phyloP scores from a whole-genome alignment of 352 stramenopile species.

The Hyaloperonospora arabidopsidis region DNA sequence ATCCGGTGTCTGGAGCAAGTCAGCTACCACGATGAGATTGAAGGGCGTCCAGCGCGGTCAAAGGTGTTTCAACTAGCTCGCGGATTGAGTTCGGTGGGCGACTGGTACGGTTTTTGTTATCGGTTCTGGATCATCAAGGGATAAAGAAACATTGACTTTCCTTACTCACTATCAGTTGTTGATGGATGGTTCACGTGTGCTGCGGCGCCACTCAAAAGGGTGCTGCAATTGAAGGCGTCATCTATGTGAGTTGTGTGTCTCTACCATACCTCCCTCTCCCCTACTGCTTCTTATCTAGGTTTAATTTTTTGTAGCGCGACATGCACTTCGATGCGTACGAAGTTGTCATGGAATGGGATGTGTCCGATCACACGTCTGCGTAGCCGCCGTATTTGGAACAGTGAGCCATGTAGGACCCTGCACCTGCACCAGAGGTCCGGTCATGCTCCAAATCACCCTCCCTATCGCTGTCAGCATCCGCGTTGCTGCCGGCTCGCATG shows the following conservation, averaged over 20 bases:
- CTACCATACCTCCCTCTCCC: slow-evolving; percentile 1
- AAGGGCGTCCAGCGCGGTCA: neutral
- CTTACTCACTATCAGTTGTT: slow-evolving; percentile 21
- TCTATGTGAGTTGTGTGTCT: slow-evolving; percentile 25
- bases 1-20: slow-evolving; percentile 2
- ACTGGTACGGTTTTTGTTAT: slow-evolving; percentile 29
- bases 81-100: neutral
- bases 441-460: slow-evolving; percentile 18
- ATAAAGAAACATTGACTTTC: slow-evolving; percentile 37
- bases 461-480: slow-evolving; percentile 12
- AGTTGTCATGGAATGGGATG: neutral
- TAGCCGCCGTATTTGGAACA: slow-evolving; percentile 86
- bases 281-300: slow-evolving; percentile 20
- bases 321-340: neutral
- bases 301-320: slow-evolving; percentile 17
- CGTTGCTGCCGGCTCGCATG: slow-evolving; percentile 9
- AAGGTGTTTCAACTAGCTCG: neutral
- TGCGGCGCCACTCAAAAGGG: slow-evolving; percentile 9
- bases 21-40: slow-evolving; percentile 2
- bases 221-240: slow-evolving; percentile 7
- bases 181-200: slow-evolving; percentile 8
- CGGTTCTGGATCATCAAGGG: slow-evolving; percentile 16
- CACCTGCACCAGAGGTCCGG: slow-evolving; percentile 26
- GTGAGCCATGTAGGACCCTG: slow-evolving; percentile 61
- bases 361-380: slow-evolving; percentile 31